Conservation (phyloP, 352 stramenopile species). For the Halophytophthora batemanensis region DNA sequence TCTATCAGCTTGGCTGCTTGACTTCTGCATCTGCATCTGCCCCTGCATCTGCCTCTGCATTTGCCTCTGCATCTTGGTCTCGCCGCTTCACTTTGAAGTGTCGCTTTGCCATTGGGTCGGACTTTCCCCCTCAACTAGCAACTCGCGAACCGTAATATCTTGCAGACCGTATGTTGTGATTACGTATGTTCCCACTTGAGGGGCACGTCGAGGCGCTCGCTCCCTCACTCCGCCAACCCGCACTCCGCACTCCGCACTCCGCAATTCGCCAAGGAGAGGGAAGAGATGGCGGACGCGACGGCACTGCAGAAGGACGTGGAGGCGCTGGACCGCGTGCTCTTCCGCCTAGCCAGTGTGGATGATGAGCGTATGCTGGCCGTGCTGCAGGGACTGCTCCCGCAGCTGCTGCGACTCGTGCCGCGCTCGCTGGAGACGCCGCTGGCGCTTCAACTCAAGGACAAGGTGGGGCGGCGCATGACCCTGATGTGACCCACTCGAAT, state of each 20-base stretch:
- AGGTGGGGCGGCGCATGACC: constrained; percentile 30
- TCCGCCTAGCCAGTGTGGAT: constrained; percentile 67
- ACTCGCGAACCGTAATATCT: no score
- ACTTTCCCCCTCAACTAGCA: no score
- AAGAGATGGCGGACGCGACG: constrained; percentile 17
- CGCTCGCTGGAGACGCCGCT: constrained; percentile 27
- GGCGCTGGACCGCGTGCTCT: constrained; percentile 72
- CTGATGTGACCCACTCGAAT: not conserved
- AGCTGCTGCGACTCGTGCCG: constrained; percentile 66
- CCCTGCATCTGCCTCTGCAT: no score
- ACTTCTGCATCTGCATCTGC: no score
- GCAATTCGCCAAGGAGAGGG: not conserved
- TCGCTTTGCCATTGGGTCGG: no score
- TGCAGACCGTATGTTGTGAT: no score
- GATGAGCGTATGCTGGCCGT: constrained; percentile 64
- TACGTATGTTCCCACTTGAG: no score
- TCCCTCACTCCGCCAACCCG: no score
- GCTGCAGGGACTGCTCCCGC: constrained; percentile 59
- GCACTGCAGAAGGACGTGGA: constrained; percentile 50
- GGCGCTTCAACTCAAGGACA: constrained; percentile 59
- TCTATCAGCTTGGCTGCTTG: no score
- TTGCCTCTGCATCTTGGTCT: no score
- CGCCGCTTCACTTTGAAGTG: no score
- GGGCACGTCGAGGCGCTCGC: no score
- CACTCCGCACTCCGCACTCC: not conserved